Conservation (phyloP, 2,329 filamentous ascomycete genomes). For the Penicillium sp. region DNA sequence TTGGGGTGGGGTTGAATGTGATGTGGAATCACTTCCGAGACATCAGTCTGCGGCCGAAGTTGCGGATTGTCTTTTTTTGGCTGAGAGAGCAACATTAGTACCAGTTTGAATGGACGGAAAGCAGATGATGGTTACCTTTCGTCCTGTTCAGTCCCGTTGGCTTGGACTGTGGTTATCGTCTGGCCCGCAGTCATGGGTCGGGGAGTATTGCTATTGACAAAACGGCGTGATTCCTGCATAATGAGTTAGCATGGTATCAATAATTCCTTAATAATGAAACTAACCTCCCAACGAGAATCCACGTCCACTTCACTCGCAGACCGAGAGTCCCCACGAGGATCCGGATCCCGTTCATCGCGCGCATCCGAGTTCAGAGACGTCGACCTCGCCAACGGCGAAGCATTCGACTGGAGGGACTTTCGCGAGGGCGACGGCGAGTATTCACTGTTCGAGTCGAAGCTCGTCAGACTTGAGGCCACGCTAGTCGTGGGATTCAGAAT, state of each 20-base stretch:
- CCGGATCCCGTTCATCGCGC: slow-evolving; percentile 23
- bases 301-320: slow-evolving; percentile 36
- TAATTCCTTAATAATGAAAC: neutral
- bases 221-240: slow-evolving; percentile 30
- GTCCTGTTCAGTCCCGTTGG: slow-evolving; percentile 26
- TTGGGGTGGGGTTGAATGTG: neutral
- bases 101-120: neutral
- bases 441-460: slow-evolving; percentile 38
- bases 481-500: slow-evolving; percentile 25
- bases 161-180: slow-evolving; percentile 21
- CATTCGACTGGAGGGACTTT: slow-evolving; percentile 34
- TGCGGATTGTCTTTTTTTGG: slow-evolving; percentile 34
- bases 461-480: slow-evolving; percentile 31
- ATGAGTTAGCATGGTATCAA: slow-evolving; percentile 13
- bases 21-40: slow-evolving; percentile 16
- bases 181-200: slow-evolving; percentile 31
- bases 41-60: slow-evolving; percentile 35
- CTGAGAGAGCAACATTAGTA: slow-evolving; percentile 8
- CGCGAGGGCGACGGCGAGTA: slow-evolving; percentile 35
- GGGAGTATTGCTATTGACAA: slow-evolving; percentile 31
- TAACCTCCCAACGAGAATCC: slow-evolving; percentile 36
- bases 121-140: slow-evolving; percentile 28
- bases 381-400: slow-evolving; percentile 35
- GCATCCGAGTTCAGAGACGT: slow-evolving; percentile 34
- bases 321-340: slow-evolving; percentile 28